These are phyloP conservation scores for Chlorella variabilis DNA, from an alignment of 163 green algal genomes.

Conservation along the genomic window DNA sequence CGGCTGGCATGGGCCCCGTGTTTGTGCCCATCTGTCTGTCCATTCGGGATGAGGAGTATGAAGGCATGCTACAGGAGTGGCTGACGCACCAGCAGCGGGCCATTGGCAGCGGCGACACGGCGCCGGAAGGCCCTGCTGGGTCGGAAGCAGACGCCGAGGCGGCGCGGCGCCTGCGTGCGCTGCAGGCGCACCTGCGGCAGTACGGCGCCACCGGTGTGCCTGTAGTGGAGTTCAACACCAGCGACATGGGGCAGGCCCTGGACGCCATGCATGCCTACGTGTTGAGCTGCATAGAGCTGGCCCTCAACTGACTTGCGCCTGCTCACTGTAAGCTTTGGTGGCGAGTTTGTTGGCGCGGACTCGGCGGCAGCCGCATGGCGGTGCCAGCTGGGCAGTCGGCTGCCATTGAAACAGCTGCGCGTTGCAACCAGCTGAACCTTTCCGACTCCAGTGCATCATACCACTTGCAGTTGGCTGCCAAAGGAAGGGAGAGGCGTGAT, in stretches of 20 bases:
- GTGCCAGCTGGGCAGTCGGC: no score
- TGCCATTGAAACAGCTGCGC: no score
- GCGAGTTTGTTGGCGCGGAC: no score
- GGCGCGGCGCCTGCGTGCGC: conserved; percentile 44
- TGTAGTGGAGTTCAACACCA: conserved; percentile 59
- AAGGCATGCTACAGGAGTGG: conserved; percentile 58
- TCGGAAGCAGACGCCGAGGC: neutral
- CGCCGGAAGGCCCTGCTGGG: neutral
- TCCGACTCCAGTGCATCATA: no score
- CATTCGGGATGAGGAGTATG: conserved; percentile 68
- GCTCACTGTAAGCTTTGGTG: no score
- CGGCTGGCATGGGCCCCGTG: conserved; percentile 50
- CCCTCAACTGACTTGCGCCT: conserved; percentile 29
- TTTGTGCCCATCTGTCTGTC: conserved; percentile 78
- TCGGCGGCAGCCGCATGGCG: no score
- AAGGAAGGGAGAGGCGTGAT: no score
- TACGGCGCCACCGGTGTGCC: conserved; percentile 67
- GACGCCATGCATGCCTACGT: conserved; percentile 84
- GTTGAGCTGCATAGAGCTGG: conserved; percentile 76
- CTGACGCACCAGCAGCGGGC: conserved; percentile 29
- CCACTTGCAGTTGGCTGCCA: no score
- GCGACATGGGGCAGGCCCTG: conserved; percentile 58
- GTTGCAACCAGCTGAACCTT: no score
- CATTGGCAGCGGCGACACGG: neutral
- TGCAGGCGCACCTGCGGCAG: conserved; percentile 70